Conservation (phyloP, 805 yeast species). For the Soucietia sequanensis region DNA sequence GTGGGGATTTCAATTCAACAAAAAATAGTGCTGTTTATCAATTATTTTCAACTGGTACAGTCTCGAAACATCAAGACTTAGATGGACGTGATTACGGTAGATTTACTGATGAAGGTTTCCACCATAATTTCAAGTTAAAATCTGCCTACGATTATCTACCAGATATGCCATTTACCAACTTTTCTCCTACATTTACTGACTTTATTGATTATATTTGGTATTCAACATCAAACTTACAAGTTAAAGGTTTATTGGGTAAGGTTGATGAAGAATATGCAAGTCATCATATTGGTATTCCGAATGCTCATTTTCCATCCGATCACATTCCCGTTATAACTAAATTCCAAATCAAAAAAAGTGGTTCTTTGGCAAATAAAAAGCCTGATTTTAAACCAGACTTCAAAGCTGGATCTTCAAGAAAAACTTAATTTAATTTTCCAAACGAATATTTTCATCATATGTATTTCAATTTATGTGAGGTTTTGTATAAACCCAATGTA, state of each 20-base stretch:
- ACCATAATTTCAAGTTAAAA: constrained; percentile 75
- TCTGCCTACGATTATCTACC: constrained; percentile 83
- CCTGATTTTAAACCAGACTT: constrained; percentile 47
- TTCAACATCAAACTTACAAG: constrained; percentile 75
- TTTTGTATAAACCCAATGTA: no score
- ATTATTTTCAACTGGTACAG: constrained; percentile 76
- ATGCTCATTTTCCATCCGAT: constrained; percentile 90
- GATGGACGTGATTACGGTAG: constrained; percentile 87
- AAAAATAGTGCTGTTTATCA: constrained; percentile 89
- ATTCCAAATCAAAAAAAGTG: constrained; percentile 63
- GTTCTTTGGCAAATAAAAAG: constrained; percentile 23
- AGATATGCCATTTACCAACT: constrained; percentile 92
- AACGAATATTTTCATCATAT: no score
- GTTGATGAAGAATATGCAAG: constrained; percentile 75
- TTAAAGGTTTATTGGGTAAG: constrained; percentile 82
- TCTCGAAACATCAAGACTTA: constrained; percentile 76
- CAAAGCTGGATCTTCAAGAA: constrained; percentile 40
- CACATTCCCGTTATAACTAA: constrained; percentile 85
- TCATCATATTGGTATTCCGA: constrained; percentile 88
- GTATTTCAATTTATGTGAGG: no score
- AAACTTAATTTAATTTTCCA: no score
- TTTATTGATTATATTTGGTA: constrained; percentile 97
- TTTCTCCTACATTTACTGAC: constrained; percentile 89
- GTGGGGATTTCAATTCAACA: constrained; percentile 96
- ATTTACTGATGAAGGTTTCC: constrained; percentile 85